These are phyloP conservation scores for Solanum lycopersicoides DNA, from an alignment of 257 asterid genomes.

Conservation along the genomic window DNA sequence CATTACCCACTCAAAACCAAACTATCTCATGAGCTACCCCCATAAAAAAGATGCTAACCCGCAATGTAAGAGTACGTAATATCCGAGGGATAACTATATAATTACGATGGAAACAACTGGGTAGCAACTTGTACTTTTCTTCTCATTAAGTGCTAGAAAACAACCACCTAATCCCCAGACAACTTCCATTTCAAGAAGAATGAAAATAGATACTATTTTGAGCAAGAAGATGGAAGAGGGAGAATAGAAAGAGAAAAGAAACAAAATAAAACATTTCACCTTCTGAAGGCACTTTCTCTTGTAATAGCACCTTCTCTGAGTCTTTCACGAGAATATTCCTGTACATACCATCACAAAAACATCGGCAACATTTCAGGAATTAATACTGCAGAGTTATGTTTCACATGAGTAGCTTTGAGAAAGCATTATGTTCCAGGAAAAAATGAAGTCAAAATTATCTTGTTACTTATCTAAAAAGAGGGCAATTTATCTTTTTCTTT, in stretches of 20 bases:
- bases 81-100: not conserved
- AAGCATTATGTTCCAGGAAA: not conserved
- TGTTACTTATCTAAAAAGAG: not conserved
- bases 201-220: not conserved
- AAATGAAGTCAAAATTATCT: not conserved
- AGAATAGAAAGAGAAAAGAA: not conserved
- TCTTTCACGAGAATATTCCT: constrained; percentile 64
- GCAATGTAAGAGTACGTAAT: not conserved
- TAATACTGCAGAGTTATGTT: not conserved
- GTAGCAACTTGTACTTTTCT: not conserved
- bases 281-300: constrained; percentile 39
- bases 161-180: not conserved
- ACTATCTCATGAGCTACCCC: not conserved
- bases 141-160: not conserved
- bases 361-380: not conserved
- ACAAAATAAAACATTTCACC: constrained; percentile 35
- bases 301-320: constrained; percentile 49
- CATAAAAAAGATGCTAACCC: not conserved
- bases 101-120: not conserved
- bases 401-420: not conserved
- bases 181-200: not conserved
- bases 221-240: not conserved
- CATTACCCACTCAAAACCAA: not conserved
- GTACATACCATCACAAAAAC: constrained; percentile 15
- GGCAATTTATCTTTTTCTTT: not conserved